Evolutionary conservation across 1,139 yeast species (phyloP).

Genomic region (Saccharomyces hybrid): DNA sequence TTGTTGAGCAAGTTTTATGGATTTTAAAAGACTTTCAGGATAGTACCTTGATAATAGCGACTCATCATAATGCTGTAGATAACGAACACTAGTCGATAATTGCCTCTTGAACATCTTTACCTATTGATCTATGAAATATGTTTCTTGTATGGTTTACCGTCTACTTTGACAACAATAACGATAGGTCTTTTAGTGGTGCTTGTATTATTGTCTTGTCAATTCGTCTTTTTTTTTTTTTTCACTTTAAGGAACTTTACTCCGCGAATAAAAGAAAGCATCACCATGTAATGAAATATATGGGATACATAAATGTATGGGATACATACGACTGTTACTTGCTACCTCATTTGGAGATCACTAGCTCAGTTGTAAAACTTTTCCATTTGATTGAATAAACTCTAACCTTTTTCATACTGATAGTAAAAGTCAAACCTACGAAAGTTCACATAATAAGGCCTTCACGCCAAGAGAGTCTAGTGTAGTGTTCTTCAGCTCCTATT

Average conservation of each 20-base stretch:
- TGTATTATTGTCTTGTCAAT: background rate
- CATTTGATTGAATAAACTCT: background rate
- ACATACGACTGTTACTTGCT: background rate
- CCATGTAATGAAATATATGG: background rate
- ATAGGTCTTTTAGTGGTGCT: background rate
- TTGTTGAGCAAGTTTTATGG: conserved; percentile 75
- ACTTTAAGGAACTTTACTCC: background rate
- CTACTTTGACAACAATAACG: background rate
- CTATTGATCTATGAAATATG: background rate
- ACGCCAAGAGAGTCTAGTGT: background rate
- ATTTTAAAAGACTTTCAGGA: conserved; percentile 47
- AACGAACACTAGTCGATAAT: conserved; percentile 9
- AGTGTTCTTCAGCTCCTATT: background rate
- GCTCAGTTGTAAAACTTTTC: background rate
- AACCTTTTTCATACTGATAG: background rate
- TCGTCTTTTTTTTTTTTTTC: background rate
- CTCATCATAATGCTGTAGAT: conserved; percentile 14
- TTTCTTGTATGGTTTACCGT: background rate
- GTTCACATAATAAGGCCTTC: too few relatives aligned
- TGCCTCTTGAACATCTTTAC: conserved; percentile 9
- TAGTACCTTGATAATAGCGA: conserved; percentile 24
- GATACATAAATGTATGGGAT: background rate
- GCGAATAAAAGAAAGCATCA: background rate
- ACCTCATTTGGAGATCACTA: background rate
- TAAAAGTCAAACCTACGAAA: too few relatives aligned